Conservation (phyloP, 805 yeast species). For the Zygoascus flipseniorum region DNA sequence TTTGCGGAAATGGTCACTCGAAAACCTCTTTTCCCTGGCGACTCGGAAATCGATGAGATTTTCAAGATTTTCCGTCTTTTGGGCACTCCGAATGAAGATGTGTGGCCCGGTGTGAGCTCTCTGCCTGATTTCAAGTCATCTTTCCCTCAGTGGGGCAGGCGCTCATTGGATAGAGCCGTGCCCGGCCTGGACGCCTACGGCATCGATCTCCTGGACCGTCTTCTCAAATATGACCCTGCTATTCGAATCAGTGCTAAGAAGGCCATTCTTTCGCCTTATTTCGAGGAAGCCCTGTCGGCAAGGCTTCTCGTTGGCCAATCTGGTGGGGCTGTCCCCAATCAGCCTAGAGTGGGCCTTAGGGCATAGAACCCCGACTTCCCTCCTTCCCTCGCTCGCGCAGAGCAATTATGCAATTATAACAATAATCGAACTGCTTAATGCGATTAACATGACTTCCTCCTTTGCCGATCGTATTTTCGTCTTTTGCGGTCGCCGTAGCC, state of each 20-base stretch:
- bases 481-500: too few relatives aligned
- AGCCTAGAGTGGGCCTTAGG: slow-evolving; percentile 1
- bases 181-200: slow-evolving; percentile 80
- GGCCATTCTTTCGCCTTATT: slow-evolving; percentile 84
- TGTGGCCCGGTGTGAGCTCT: slow-evolving; percentile 90
- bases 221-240: slow-evolving; percentile 88
- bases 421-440: too few relatives aligned
- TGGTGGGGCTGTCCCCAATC: background rate
- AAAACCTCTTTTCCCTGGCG: slow-evolving; percentile 93
- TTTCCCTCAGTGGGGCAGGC: slow-evolving; percentile 83
- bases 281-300: slow-evolving; percentile 21
- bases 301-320: background rate
- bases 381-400: too few relatives aligned
- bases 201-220: slow-evolving; percentile 62
- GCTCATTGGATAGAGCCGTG: slow-evolving; percentile 57
- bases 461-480: too few relatives aligned
- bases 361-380: background rate
- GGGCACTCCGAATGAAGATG: slow-evolving; percentile 90
- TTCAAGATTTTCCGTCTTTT: slow-evolving; percentile 84
- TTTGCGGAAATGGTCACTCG: slow-evolving; percentile 97
- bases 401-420: too few relatives aligned
- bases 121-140: slow-evolving; percentile 91
- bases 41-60: slow-evolving; percentile 94
- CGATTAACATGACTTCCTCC: too few relatives aligned
- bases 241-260: slow-evolving; percentile 89